Evolutionary conservation across 805 yeast species (phyloP), one percentile per base, ranked within the genome.

Genomic region (Myxozyma neotropica): DNA sequence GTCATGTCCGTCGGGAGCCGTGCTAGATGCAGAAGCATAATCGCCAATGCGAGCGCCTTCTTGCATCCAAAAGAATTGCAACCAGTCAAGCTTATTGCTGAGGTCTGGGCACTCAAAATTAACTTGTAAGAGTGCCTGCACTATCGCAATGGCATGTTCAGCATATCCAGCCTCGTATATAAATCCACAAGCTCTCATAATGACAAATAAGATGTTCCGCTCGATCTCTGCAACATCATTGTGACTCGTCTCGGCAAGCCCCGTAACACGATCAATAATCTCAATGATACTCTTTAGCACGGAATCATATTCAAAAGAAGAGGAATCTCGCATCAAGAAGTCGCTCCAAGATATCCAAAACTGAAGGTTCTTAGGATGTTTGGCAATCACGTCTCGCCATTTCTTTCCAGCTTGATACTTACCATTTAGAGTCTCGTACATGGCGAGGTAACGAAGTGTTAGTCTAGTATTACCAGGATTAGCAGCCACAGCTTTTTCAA

Each of bases 41-140:
- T 69, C 72, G 21, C 70, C 70, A 17, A 68, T 46, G 19, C 71
- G 59, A 10, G 66, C 57, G 0, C 43, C 38, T 38, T 68, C 72
- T 21, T 35, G 23, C 5, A 51, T 49, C 72, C 71, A 69, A 52
- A 58, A 67, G 23, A 24, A 13, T 10, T 44, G 21, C 15, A 69
- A 53, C 36, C 64, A 43, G 8, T 24, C 39, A 19, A 31, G 33
- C 21, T 42, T 24, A 2, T 19, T 13, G 5, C 23, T 36, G 2
- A 13, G 45, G 33, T 19, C 38, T 3, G 69, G 67, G 4, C 46
- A 13, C 24, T 39, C 46, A 31, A 58, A 55, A 33, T 63, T 58
- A 19, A 59, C 15, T 23, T 69, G 67, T 10, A 69, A 17, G 13
- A 64, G 29, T 8, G 65, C 67, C 43, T 68, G 71, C 4, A 67